Base-by-base conservation (phyloP, 495 filamentous ascomycete genomes). In the Corynascus novoguineensis region DNA sequence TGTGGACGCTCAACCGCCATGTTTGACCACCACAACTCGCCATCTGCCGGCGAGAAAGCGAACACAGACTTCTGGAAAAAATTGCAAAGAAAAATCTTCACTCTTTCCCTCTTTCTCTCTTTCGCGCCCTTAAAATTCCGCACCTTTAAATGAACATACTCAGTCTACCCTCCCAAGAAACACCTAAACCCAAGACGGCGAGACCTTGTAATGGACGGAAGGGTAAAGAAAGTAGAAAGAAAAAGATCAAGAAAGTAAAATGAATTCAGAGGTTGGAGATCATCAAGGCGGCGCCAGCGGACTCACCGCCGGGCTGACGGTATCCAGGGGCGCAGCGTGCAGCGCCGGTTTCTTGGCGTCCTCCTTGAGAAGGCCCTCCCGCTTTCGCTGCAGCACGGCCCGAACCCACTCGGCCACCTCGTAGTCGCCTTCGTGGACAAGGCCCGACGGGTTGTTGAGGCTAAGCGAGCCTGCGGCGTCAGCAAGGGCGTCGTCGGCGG, bases 341-440 rank as follows among this genome's bases (percentile, higher is more conserved):
- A 95, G 75, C 11, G 89, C 89, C 6, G 89, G 89, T 58, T 76
- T 79, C 19, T 62, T 61, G n/a, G 62, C 59, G 27, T 56, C 53
- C 41, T 62, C 69, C 14, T 60, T 59, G 37, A 49, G 15, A 32
- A 22, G 15, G 28, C 46, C 46, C 11, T 7, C 4, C 19, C 31
- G 14, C 59, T 84, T 85, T 29, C 76, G 75, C 50, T 84, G 79
- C 38, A 92, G 71, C 37, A 88, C 88, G 9, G 76, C 75, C n/a
- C 76, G 76, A 14, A 97, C 92, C 92, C 92, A 97, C 29, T 80
- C 78, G 2, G 88, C 84, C 8, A 96, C 88, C 69, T 96, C 92
- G 40, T 77, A 71, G 56, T 97, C 88, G 19, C 83, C 84, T 67
- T 55, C 59, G 6, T 19, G 40, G 19, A 55, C n/a, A 10, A 35